A percentile compares a stretch with the other conserved stretches of the same genome.
These are phyloP conservation scores for Deuterostichococcus epilithicus DNA, from an alignment of 139 green algal species.

Conservation along the genomic window DNA sequence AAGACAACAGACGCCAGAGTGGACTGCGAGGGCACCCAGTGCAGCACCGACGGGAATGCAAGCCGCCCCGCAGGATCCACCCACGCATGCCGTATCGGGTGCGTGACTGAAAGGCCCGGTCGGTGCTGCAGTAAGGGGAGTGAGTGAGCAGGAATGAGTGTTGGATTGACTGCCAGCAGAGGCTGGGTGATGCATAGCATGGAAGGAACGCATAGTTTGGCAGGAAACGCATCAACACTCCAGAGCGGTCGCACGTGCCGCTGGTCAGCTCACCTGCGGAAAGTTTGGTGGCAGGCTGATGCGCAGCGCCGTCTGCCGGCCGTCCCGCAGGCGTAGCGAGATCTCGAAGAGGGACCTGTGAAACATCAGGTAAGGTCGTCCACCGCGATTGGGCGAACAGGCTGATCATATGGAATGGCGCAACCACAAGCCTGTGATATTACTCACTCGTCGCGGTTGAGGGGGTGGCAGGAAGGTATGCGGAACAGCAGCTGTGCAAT, in stretches of 20 bases:
- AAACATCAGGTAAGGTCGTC: not conserved
- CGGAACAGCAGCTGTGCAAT: not conserved
- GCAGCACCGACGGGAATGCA: slow-evolving; percentile 19
- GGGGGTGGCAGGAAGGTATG: not conserved
- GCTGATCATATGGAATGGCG: no score
- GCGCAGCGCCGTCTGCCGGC: slow-evolving; percentile 19
- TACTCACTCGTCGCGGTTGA: slow-evolving; percentile 15
- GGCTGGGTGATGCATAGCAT: no score
- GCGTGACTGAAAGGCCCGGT: not conserved
- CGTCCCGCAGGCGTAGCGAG: not conserved
- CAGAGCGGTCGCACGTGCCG: no score
- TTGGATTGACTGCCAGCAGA: no score
- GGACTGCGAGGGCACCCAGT: slow-evolving; percentile 12
- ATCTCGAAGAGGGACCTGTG: slow-evolving; percentile 14
- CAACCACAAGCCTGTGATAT: not conserved
- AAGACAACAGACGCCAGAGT: slow-evolving; percentile 37
- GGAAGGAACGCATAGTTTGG: no score
- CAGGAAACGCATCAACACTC: no score
- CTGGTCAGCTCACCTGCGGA: slow-evolving; percentile 35
- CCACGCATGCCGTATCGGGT: slow-evolving; percentile 35
- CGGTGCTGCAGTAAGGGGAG: not conserved
- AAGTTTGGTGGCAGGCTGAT: slow-evolving; percentile 39
- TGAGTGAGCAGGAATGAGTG: no score
- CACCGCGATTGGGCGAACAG: not conserved
- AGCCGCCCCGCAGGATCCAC: slow-evolving; percentile 42